These are phyloP conservation scores for Vachellia collinsii DNA, from an alignment of 306 rosid genomes.

Conservation along the genomic window DNA sequence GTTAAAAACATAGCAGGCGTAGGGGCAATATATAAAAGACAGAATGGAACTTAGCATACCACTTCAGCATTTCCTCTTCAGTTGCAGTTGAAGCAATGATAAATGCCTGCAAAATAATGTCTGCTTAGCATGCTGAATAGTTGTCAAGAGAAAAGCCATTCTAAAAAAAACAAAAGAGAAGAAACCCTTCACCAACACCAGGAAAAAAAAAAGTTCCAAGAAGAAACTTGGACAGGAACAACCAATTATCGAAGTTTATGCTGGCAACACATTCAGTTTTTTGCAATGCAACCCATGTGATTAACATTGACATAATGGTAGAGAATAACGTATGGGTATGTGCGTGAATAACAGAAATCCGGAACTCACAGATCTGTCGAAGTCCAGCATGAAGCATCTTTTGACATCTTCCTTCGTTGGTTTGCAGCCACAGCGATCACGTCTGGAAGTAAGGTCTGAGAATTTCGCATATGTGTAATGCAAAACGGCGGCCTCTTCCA, in stretches of 20 bases:
- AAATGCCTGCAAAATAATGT: constrained; percentile 74
- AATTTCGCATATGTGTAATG: constrained; percentile 94
- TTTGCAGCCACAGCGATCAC: constrained; percentile 95
- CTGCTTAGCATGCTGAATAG: constrained; percentile 32
- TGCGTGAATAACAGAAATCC: not conserved
- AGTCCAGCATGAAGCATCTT: constrained; percentile 98
- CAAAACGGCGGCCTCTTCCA: constrained; percentile 97
- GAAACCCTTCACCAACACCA: constrained; percentile 27
- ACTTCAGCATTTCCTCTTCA: constrained; percentile 78
- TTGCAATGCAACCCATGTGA: no score
- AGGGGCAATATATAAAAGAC: not conserved
- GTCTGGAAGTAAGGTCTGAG: constrained; percentile 93
- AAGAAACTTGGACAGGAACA: no score
- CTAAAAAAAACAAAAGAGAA: not conserved
- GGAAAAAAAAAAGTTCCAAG: no score
- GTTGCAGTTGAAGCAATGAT: constrained; percentile 95
- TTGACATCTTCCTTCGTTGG: constrained; percentile 94
- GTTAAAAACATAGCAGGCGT: constrained; percentile 9
- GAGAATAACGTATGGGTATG: no score
- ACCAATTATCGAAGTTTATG: no score
- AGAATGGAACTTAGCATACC: constrained; percentile 51
- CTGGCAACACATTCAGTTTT: no score
- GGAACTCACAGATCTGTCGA: constrained; percentile 88
- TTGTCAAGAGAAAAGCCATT: constrained; percentile 10
- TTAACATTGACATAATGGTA: no score